Evolutionary conservation across 805 yeast genomes (phyloP).

Genomic region (Brettanomyces custersianus): DNA sequence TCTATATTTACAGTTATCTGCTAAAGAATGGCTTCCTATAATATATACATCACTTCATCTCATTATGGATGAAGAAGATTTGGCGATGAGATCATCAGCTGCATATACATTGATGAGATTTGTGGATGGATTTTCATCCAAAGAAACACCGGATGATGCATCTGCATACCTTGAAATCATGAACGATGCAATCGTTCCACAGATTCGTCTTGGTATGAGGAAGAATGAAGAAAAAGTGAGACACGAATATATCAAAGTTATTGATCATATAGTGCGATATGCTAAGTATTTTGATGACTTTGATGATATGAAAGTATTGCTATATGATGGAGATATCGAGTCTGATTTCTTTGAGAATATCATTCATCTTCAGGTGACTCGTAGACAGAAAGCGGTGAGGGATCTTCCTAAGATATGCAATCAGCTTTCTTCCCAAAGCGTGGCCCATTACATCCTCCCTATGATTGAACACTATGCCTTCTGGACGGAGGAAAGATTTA

Average conservation of each 20-base stretch:
- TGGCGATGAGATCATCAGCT: slow-evolving; percentile 74
- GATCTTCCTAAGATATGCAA: slow-evolving; percentile 43
- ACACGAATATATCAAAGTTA: slow-evolving; percentile 57
- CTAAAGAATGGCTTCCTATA: slow-evolving; percentile 72
- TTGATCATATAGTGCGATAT: slow-evolving; percentile 52
- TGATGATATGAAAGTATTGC: slow-evolving; percentile 55
- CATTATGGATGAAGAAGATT: slow-evolving; percentile 70
- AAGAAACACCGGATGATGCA: slow-evolving; percentile 16
- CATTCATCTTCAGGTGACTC: slow-evolving; percentile 73
- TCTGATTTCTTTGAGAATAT: slow-evolving; percentile 56
- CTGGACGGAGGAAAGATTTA: slow-evolving; percentile 46
- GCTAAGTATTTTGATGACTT: slow-evolving; percentile 38
- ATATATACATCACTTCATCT: slow-evolving; percentile 59
- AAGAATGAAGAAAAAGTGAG: slow-evolving; percentile 52
- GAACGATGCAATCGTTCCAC: slow-evolving; percentile 52
- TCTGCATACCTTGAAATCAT: slow-evolving; percentile 32
- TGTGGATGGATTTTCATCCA: slow-evolving; percentile 43
- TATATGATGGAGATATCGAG: slow-evolving; percentile 74
- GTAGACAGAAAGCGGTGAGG: slow-evolving; percentile 78
- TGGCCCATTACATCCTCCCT: slow-evolving; percentile 78
- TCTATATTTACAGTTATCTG: slow-evolving; percentile 32
- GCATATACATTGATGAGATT: slow-evolving; percentile 53
- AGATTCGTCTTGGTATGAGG: slow-evolving; percentile 59
- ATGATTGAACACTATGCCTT: slow-evolving; percentile 73
- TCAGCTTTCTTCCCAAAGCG: slow-evolving; percentile 41